Percentiles rank a stretch among this genome's conserved stretches.
phyloP scores from a whole-genome alignment of 768 basidiomycete genomes.

The Tricholoma sp. region DNA sequence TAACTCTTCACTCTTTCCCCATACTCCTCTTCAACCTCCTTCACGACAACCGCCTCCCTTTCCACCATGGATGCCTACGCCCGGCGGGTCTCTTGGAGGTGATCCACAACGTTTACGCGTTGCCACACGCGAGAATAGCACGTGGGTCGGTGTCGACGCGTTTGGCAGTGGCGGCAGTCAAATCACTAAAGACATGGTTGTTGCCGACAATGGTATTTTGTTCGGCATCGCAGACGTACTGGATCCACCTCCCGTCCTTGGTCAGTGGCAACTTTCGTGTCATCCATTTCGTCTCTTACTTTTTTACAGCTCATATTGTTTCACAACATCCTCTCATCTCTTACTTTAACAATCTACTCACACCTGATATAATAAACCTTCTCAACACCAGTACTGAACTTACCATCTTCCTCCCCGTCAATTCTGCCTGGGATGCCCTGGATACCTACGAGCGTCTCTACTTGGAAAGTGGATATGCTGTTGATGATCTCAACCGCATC shows the following conservation, averaged over 20 bases:
- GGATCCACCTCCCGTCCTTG: conserved; percentile 65
- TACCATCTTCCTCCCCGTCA: conserved; percentile 85
- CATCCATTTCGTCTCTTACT: background rate
- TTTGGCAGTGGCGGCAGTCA: conserved; percentile 70
- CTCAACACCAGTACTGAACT: conserved; percentile 68
- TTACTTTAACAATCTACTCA: conserved; percentile 72
- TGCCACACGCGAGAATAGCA: conserved; percentile 39
- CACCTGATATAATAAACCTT: conserved; percentile 46
- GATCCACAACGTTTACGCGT: conserved; percentile 79
- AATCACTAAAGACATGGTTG: conserved; percentile 50
- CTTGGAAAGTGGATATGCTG: conserved; percentile 83
- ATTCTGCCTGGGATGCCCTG: conserved; percentile 79
- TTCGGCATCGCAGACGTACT: conserved; percentile 74
- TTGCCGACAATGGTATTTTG: conserved; percentile 73
- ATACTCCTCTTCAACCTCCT: conserved; percentile 51
- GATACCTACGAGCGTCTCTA: conserved; percentile 79
- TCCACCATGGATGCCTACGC: conserved; percentile 84
- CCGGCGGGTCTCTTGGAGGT: conserved; percentile 75
- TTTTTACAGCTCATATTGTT: conserved; percentile 51
- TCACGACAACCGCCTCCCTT: conserved; percentile 62
- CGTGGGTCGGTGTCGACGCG: conserved; percentile 71
- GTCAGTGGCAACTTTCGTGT: conserved; percentile 36
- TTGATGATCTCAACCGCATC: conserved; percentile 73
- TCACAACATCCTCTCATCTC: conserved; percentile 56
- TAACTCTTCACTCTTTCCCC: conserved; percentile 72